A percentile compares a stretch with the other conserved stretches of the same genome.
phyloP scores from a whole-genome alignment of 495 filamentous ascomycete species.

The Tuber borchii region DNA sequence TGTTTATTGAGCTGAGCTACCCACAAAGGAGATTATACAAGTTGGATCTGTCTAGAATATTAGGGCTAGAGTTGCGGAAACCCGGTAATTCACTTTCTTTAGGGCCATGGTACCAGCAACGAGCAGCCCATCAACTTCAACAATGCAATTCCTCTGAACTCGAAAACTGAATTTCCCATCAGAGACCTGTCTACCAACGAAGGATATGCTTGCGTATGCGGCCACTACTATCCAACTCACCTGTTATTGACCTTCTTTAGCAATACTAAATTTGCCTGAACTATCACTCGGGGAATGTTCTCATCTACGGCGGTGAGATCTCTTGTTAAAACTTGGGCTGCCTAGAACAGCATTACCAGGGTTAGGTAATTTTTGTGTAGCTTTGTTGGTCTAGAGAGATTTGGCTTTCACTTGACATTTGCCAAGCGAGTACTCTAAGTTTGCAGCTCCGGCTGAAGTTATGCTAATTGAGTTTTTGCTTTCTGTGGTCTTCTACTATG shows the following conservation, averaged over 20 bases:
- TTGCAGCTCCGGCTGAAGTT: constrained; percentile 92
- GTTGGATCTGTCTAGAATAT: constrained; percentile 92
- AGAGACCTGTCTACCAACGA: constrained; percentile 95
- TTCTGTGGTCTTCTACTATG: constrained; percentile 97
- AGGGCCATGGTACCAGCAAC: constrained; percentile 83
- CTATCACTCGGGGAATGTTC: constrained; percentile 99
- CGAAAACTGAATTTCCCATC: constrained; percentile 77
- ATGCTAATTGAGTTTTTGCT: constrained; percentile 98
- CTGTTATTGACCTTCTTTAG: constrained; percentile 90
- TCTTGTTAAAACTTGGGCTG: constrained; percentile 99
- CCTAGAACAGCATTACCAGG: constrained; percentile 94
- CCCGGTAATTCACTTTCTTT: constrained; percentile 91
- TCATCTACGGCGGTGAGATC: constrained; percentile 95
- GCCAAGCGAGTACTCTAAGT: constrained; percentile 95
- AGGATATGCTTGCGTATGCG: constrained; percentile 92
- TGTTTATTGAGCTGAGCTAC: constrained; percentile 85
- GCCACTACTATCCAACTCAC: constrained; percentile 97
- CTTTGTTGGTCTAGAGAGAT: constrained; percentile 87
- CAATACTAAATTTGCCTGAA: constrained; percentile 90
- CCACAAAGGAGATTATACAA: constrained; percentile 96
- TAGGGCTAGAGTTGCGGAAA: constrained; percentile 83
- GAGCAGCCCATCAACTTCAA: constrained; percentile 97
- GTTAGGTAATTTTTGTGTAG: constrained; percentile 93
- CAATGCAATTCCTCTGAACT: constrained; percentile 89
- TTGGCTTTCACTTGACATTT: constrained; percentile 97